These are phyloP conservation scores for Rossbeevera mucosa DNA, from an alignment of 768 basidiomycete genomes.

Conservation along the genomic window DNA sequence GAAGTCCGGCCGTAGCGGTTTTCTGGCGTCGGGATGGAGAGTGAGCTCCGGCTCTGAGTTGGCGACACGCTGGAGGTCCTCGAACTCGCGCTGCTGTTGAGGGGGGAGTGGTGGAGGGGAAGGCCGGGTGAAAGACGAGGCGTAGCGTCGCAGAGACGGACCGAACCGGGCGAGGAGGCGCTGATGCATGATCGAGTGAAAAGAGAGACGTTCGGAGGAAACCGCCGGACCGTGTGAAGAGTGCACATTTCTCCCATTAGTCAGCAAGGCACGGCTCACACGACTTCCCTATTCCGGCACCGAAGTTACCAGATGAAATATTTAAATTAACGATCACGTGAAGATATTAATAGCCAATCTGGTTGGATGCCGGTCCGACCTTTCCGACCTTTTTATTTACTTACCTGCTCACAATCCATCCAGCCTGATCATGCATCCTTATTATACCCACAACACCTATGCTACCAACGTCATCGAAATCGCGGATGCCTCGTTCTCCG, in stretches of 20 bases:
- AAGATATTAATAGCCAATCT: not conserved
- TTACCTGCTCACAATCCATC: not conserved
- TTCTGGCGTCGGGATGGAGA: conserved; percentile 67
- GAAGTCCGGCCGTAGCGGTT: conserved; percentile 60
- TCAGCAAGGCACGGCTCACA: conserved; percentile 4
- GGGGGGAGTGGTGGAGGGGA: conserved; percentile 72
- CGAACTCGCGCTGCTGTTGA: conserved; percentile 80
- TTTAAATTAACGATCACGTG: conserved; percentile 6
- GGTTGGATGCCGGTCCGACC: not conserved
- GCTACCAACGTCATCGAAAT: conserved; percentile 28
- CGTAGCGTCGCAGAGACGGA: conserved; percentile 13
- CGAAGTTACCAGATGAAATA: not conserved
- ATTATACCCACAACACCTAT: conserved; percentile 11
- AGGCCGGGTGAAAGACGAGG: conserved; percentile 49
- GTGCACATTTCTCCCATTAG: not conserved
- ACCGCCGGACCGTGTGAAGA: not conserved
- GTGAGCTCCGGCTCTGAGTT: conserved; percentile 42
- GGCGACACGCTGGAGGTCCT: conserved; percentile 68
- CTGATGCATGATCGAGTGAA: not conserved
- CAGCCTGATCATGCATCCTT: conserved; percentile 18
- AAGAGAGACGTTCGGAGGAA: not conserved
- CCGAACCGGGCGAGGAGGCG: not conserved
- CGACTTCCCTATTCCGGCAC: not conserved
- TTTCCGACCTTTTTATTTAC: not conserved
- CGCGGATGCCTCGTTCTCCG: conserved; percentile 11